Percentiles rank a stretch among this genome's conserved stretches.
Conservation (phyloP, 1,284 basidiomycete genomes). For the Grifola frondosa region DNA sequence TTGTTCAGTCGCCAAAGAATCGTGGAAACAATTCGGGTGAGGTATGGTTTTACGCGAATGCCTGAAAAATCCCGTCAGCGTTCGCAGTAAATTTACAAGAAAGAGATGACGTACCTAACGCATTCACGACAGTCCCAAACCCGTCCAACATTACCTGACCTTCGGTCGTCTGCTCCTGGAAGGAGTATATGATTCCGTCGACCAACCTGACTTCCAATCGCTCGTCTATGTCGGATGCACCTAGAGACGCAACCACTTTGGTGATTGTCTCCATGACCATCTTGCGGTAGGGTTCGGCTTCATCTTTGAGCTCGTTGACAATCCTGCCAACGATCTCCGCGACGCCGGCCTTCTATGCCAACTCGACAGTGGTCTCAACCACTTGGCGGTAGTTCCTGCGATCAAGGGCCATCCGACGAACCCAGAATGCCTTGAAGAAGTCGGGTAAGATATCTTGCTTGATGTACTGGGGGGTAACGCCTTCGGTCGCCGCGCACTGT, state of each 20-base stretch:
- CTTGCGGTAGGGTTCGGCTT: conserved; percentile 94
- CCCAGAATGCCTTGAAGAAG: conserved; percentile 99
- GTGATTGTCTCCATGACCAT: conserved; percentile 99
- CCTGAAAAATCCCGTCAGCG: conserved; percentile 40
- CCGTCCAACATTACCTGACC: conserved; percentile 99
- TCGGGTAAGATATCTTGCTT: conserved; percentile 96
- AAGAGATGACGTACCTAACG: conserved; percentile 52
- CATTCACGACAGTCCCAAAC: conserved; percentile 94
- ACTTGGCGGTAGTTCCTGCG: conserved; percentile 94
- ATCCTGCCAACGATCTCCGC: conserved; percentile 94
- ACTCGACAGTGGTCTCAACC: conserved; percentile 96
- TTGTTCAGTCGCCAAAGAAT: conserved; percentile 98
- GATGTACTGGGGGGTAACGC: conserved; percentile 89
- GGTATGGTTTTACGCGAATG: conserved; percentile 96
- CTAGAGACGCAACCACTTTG: conserved; percentile 88
- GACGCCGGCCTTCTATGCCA: conserved; percentile 94
- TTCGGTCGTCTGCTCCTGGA: conserved; percentile 98
- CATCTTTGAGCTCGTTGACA: conserved; percentile 95
- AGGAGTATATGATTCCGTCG: conserved; percentile 97
- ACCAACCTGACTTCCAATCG: conserved; percentile 90
- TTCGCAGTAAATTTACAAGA: conserved; percentile 3
- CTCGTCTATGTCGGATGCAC: conserved; percentile 95
- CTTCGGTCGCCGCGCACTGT: conserved; percentile 96
- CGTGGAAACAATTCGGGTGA: conserved; percentile 98
- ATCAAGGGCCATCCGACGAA: conserved; percentile 94